A percentile compares a stretch with the other conserved stretches of the same genome.
These are phyloP conservation scores for Fusarium hainanense DNA, from an alignment of 2,329 filamentous ascomycete species.

Conservation along the genomic window DNA sequence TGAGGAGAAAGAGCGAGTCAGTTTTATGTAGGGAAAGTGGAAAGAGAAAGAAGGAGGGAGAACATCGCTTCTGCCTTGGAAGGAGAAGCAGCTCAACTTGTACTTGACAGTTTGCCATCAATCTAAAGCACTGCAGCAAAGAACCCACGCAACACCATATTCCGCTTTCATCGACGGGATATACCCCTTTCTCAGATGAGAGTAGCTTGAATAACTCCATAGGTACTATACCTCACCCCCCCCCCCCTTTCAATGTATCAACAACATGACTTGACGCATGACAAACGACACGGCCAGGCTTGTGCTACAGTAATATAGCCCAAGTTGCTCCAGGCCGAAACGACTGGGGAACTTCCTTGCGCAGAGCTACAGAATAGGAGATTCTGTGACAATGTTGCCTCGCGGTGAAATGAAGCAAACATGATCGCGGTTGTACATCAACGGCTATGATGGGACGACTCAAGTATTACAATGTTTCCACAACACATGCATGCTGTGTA, in stretches of 20 bases:
- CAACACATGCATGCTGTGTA: constrained; percentile 25
- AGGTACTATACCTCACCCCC: not conserved
- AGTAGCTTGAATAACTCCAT: constrained; percentile 12
- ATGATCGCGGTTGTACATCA: constrained; percentile 40
- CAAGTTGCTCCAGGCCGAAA: constrained; percentile 29
- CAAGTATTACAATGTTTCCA: constrained; percentile 36
- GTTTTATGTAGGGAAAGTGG: not conserved
- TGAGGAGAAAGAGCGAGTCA: constrained; percentile 1
- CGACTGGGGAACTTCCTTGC: constrained; percentile 29
- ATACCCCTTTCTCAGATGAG: constrained; percentile 15
- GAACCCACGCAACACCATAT: constrained; percentile 19
- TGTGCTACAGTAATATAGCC: constrained; percentile 35
- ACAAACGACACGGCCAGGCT: constrained; percentile 32
- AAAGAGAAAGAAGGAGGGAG: not conserved
- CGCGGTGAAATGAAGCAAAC: constrained; percentile 45
- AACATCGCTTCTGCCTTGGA: not conserved
- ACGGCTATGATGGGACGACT: constrained; percentile 39
- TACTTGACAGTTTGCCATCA: constrained; percentile 22
- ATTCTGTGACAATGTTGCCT: constrained; percentile 24
- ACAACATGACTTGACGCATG: constrained; percentile 33
- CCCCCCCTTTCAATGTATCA: not conserved
- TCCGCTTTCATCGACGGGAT: constrained; percentile 2
- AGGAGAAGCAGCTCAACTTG: constrained; percentile 32
- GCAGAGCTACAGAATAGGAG: constrained; percentile 26
- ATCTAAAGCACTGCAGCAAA: constrained; percentile 22